Evolutionary conservation across 768 basidiomycete genomes (phyloP).

Genomic region (Cubamyces lactineus): DNA sequence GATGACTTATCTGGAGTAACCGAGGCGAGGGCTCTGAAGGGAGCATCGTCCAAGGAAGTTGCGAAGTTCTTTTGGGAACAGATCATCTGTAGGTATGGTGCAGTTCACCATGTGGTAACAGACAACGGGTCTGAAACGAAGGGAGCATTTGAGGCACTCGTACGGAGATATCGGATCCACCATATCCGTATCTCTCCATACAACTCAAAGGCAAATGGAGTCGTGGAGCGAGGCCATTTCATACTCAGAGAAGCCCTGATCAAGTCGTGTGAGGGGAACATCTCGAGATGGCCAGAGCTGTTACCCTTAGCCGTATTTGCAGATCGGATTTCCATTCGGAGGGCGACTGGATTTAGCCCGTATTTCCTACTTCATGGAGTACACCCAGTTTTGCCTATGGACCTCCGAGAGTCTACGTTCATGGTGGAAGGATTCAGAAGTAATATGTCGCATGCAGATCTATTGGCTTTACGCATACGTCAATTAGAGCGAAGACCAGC

Average conservation of each 20-base stretch:
- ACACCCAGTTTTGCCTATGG: constrained; percentile 38
- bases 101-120: constrained; percentile 31
- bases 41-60: constrained; percentile 20
- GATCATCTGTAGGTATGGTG: constrained; percentile 38
- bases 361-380: constrained; percentile 18
- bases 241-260: constrained; percentile 38
- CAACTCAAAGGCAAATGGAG: constrained; percentile 41
- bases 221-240: constrained; percentile 41
- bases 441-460: constrained; percentile 24
- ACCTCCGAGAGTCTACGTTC: constrained; percentile 38
- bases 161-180: constrained; percentile 18
- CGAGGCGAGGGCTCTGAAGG: constrained; percentile 35
- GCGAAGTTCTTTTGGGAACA: constrained; percentile 39
- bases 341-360: constrained; percentile 29
- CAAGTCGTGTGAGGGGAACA: constrained; percentile 30
- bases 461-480: constrained; percentile 29
- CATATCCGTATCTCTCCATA: constrained; percentile 40
- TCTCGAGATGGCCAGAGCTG: not conserved
- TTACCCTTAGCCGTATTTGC: constrained; percentile 32
- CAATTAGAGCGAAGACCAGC: constrained; percentile 33
- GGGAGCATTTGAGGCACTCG: constrained; percentile 25
- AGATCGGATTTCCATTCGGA: constrained; percentile 27
- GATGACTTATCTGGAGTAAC: constrained; percentile 37
- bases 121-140: constrained; percentile 36
- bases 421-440: constrained; percentile 24